Conservation (phyloP, 306 rosid genomes). For the Gastrolobium bilobum region DNA sequence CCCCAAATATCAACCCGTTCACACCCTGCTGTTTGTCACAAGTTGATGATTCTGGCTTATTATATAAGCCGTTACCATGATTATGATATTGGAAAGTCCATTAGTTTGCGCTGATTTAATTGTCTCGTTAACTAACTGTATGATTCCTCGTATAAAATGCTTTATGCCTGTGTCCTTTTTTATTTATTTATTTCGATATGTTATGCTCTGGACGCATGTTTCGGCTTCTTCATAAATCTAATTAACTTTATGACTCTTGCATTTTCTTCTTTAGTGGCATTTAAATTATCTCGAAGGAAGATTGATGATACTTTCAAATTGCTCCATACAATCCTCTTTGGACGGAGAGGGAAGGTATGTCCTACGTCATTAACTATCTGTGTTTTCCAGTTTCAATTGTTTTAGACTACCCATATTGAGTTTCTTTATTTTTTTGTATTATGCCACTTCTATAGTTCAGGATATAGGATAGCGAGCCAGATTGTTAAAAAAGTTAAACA, state of each 20-base stretch:
- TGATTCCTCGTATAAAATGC: not conserved
- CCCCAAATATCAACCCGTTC: not conserved
- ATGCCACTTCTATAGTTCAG: constrained; percentile 17
- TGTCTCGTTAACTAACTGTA: constrained; percentile 26
- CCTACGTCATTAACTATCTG: constrained; percentile 36
- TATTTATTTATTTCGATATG: constrained; percentile 13
- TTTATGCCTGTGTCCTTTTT: constrained; percentile 28
- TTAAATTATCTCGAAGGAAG: constrained; percentile 86
- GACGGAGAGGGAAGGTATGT: constrained; percentile 96
- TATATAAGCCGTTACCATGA: not conserved
- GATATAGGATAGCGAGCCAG: not conserved
- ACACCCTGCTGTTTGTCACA: constrained; percentile 7
- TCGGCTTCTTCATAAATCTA: constrained; percentile 35
- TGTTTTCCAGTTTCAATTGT: constrained; percentile 22
- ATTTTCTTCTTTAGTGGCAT: constrained; percentile 74
- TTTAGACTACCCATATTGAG: constrained; percentile 7
- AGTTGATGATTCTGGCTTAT: constrained; percentile 25
- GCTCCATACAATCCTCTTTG: constrained; percentile 91
- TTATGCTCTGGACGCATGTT: constrained; percentile 25
- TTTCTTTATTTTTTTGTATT: constrained; percentile 20
- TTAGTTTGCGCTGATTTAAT: not conserved
- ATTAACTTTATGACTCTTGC: constrained; percentile 34
- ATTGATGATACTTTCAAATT: constrained; percentile 83
- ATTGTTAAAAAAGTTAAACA: constrained; percentile 22
- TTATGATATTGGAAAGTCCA: constrained; percentile 8